Percentiles rank a stretch among this genome's conserved stretches.
phyloP scores from a whole-genome alignment of 257 asterid genomes.

The Knoxia roxburghii region DNA sequence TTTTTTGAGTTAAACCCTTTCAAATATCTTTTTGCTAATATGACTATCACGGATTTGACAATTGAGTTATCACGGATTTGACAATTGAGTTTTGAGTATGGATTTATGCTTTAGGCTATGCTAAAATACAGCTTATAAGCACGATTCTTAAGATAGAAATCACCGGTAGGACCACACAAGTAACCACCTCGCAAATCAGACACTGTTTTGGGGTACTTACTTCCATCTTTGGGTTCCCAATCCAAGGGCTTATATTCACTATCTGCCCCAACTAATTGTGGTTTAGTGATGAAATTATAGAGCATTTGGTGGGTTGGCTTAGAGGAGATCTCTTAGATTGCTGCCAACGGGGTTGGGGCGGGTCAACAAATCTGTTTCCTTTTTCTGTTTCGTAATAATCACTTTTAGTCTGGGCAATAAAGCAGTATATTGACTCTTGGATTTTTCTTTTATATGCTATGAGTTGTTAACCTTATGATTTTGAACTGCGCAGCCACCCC shows the following conservation, averaged over 20 bases:
- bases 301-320: background rate
- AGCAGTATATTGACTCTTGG: conserved; percentile 5
- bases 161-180: no score
- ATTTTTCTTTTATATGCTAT: conserved; percentile 4
- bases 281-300: background rate
- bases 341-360: background rate
- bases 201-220: no score
- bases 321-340: background rate
- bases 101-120: background rate
- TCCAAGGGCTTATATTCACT: background rate
- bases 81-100: background rate
- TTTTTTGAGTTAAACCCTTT: background rate
- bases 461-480: conserved; percentile 13
- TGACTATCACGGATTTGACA: background rate
- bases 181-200: no score
- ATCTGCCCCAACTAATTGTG: background rate
- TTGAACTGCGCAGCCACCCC: conserved; percentile 66
- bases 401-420: background rate
- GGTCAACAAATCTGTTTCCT: background rate
- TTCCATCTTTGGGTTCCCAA: no score
- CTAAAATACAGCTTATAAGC: no score
- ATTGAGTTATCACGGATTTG: no score
- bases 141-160: no score
- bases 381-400: background rate
- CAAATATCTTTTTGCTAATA: background rate